Percentiles rank a stretch among this genome's conserved stretches.
Evolutionary conservation across 202 grass and related monocot genomes (phyloP).

Genomic region (Schoenoplectus tabernaemontani): DNA sequence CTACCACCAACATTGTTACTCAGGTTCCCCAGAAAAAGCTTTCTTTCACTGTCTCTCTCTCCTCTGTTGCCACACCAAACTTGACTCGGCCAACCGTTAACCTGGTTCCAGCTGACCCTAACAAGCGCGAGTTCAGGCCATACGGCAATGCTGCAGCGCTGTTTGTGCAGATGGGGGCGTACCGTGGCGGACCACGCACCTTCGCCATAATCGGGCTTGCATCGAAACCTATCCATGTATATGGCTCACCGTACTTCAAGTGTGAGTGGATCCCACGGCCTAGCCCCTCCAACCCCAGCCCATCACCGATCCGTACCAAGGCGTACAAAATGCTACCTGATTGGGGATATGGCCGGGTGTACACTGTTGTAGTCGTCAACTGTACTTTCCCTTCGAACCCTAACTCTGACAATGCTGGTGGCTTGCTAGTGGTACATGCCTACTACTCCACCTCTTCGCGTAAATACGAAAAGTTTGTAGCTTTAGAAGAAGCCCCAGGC

Average conservation of each 20-base stretch:
- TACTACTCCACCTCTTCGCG: conserved; percentile 72
- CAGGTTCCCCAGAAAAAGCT: not conserved
- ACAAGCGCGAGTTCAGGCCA: conserved; percentile 53
- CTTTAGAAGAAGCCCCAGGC: conserved; percentile 53
- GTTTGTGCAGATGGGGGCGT: conserved; percentile 88
- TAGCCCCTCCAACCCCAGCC: conserved; percentile 19
- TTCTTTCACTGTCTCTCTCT: not conserved
- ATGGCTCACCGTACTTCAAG: conserved; percentile 66
- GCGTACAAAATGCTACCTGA: conserved; percentile 87
- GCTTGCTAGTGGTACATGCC: conserved; percentile 58
- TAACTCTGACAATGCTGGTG: conserved; percentile 55
- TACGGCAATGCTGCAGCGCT: conserved; percentile 71
- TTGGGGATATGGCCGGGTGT: conserved; percentile 92
- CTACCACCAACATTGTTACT: not conserved
- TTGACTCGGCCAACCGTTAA: not conserved
- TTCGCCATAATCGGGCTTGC: conserved; percentile 74
- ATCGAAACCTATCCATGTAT: conserved; percentile 77
- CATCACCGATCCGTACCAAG: conserved; percentile 45
- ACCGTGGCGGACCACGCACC: conserved; percentile 65
- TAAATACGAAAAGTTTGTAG: conserved; percentile 66
- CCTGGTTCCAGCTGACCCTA: conserved; percentile 26
- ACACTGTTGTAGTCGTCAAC: conserved; percentile 78
- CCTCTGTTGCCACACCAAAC: not conserved
- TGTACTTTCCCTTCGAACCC: conserved; percentile 76
- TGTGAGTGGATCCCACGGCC: conserved; percentile 69